Conservation (phyloP, 495 filamentous ascomycete species). For the Aspergillus heteromorphus region DNA sequence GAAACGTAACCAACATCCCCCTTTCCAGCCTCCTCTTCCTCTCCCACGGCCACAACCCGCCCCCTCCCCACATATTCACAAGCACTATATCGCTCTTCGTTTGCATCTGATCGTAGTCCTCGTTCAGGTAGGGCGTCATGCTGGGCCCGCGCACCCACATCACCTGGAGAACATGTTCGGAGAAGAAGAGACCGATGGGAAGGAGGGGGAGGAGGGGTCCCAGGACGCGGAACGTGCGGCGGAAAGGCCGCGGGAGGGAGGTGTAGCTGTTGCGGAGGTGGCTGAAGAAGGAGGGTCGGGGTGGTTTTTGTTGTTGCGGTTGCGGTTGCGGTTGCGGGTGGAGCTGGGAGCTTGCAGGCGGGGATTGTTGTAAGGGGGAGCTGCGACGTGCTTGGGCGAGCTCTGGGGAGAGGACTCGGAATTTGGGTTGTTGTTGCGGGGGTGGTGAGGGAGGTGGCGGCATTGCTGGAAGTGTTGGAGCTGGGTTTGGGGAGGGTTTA, state of each 20-base stretch:
- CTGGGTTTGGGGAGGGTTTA: not conserved
- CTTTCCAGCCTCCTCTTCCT: conserved; percentile 36
- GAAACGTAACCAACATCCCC: conserved; percentile 52
- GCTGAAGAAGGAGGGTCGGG: conserved; percentile 21
- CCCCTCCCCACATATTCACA: conserved; percentile 41
- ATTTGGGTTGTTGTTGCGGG: not conserved
- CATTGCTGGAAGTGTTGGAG: not conserved
- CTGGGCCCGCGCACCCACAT: conserved; percentile 62
- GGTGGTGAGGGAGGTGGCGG: not conserved
- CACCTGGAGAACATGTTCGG: conserved; percentile 54
- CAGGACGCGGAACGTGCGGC: conserved; percentile 29
- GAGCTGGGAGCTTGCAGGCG: too few relatives aligned
- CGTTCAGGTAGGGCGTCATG: conserved; percentile 75
- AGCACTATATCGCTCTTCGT: conserved; percentile 47
- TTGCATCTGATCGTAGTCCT: conserved; percentile 52
- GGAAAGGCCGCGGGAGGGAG: conserved; percentile 28
- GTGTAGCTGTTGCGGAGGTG: conserved; percentile 27
- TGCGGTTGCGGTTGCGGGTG: not conserved
- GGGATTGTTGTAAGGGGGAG: not conserved
- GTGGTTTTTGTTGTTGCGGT: not conserved
- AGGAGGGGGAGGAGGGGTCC: conserved; percentile 54
- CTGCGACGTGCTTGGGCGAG: conserved; percentile 13
- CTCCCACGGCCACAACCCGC: conserved; percentile 33
- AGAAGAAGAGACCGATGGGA: conserved; percentile 60
- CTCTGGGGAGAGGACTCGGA: conserved; percentile 21